phyloP scores from a whole-genome alignment of 371 early-diverging fungal species.

The Haplosporangium sp. region DNA sequence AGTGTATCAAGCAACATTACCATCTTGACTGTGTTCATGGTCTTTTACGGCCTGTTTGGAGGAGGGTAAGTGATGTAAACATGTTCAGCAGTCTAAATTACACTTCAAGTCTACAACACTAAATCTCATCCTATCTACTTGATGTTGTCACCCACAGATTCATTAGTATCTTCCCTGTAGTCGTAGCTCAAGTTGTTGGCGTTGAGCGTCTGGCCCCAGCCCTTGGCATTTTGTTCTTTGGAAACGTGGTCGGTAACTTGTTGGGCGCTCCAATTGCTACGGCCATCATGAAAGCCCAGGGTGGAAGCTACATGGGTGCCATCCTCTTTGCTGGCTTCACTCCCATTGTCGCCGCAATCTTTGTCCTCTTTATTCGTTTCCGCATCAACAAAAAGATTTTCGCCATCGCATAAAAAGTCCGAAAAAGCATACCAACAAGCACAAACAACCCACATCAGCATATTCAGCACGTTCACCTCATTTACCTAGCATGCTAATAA shows the following conservation, averaged over 20 bases:
- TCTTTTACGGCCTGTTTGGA: constrained; percentile 62
- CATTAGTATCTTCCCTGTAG: constrained; percentile 65
- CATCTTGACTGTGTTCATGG: constrained; percentile 41
- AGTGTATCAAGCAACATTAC: constrained; percentile 24
- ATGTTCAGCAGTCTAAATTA: not conserved
- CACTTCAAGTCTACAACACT: not conserved
- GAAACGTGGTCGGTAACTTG: constrained; percentile 60
- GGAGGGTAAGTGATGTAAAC: constrained; percentile 57
- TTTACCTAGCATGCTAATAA: no score
- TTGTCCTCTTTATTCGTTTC: constrained; percentile 41
- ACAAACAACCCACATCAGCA: not conserved
- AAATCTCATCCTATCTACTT: not conserved
- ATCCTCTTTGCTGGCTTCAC: constrained; percentile 39
- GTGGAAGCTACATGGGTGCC: constrained; percentile 39
- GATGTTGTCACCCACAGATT: constrained; percentile 13
- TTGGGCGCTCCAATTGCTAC: constrained; percentile 59
- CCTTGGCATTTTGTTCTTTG: constrained; percentile 64
- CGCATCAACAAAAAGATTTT: constrained; percentile 24
- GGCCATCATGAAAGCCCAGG: constrained; percentile 42
- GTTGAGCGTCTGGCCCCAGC: constrained; percentile 62
- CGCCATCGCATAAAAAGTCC: constrained; percentile 32
- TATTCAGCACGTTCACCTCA: no score
- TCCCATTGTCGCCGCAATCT: constrained; percentile 41
- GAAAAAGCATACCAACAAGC: not conserved
- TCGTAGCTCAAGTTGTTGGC: constrained; percentile 64